Base-by-base conservation (phyloP, 2,329 filamentous ascomycete genomes). In the Colletotrichum sp. region DNA sequence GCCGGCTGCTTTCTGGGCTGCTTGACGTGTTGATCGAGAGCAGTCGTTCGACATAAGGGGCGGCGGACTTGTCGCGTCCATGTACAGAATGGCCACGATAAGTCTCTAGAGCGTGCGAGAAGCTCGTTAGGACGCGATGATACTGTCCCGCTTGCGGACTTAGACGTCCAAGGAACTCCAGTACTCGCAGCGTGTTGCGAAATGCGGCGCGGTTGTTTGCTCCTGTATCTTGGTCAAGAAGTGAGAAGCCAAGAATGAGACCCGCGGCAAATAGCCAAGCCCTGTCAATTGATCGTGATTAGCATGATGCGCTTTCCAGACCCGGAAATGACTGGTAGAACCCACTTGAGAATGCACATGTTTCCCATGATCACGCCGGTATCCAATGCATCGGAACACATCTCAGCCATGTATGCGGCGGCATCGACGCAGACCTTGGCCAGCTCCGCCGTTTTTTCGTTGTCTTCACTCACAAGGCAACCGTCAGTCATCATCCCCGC, bases 281-380 rank as follows among this genome's bases (percentile, higher is more conserved):
- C 24, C 24, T 26, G 24, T 26, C 24, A 26, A 26, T 48, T 22
- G 4, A 22, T n/a, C 0, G 2, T 12, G n/a, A 7, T 18, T 9
- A 36, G 5, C 7, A 22, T 26, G 12, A 39, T 28, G 8, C 39
- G 8, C 1, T 8, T 18, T 28, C 34, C 6, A 24, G 1, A 32
- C 26, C 26, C 26, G 26, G 26, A 28, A 1, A 8, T 13, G 6
- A 18, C 22, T 8, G 9, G 16, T 44, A 32, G 5, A 34, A 78
- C 88, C 81, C 81, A 91, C 90, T 92, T 92, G 71, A 92, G 82
- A 7, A 92, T 88, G 52, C 89, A 90, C 90, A 92, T 91, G 71
- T 92, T 92, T 10, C 85, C 86, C 15, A 89, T 82, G 0, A 91
- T 80, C 1, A 89, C 67, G 0, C 84, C 82, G 3, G 87, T 84